Evolutionary conservation across 345 rosid genomes (phyloP).

Genomic region (Hirschfeldia incana): DNA sequence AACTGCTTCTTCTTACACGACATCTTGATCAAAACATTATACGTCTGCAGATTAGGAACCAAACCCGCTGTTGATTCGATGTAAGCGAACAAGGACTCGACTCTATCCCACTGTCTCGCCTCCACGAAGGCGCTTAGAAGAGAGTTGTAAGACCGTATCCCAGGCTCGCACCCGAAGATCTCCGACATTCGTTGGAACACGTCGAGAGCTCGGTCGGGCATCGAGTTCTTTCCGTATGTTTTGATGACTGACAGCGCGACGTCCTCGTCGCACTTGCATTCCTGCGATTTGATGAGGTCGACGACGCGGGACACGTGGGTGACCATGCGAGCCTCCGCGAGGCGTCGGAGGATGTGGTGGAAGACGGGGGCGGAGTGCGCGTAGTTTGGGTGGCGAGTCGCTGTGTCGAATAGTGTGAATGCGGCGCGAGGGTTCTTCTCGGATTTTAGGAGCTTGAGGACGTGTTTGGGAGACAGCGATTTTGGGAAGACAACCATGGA

Average conservation of each 20-base stretch:
- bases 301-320: constrained; percentile 54
- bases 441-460: constrained; percentile 66
- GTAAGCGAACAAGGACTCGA: constrained; percentile 53
- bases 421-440: constrained; percentile 55
- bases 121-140: constrained; percentile 64
- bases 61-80: constrained; percentile 47
- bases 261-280: constrained; percentile 75
- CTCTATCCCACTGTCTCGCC: constrained; percentile 56
- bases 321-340: constrained; percentile 50
- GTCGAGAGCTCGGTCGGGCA: constrained; percentile 63
- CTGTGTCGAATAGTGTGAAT: constrained; percentile 64
- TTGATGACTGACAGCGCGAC: constrained; percentile 66
- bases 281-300: constrained; percentile 54
- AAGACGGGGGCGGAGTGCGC: constrained; percentile 59
- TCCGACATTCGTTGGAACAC: constrained; percentile 63
- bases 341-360: constrained; percentile 82
- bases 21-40: constrained; percentile 74
- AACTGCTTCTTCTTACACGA: constrained; percentile 64
- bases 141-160: constrained; percentile 66
- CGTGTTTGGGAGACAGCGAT: constrained; percentile 54
- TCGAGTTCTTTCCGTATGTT: constrained; percentile 59
- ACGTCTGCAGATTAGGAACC: constrained; percentile 69
- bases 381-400: constrained; percentile 54
- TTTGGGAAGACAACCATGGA: constrained; percentile 63
- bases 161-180: constrained; percentile 73